Conservation (phyloP, 2,329 filamentous ascomycete species). For the Scedosporium minutisporum region DNA sequence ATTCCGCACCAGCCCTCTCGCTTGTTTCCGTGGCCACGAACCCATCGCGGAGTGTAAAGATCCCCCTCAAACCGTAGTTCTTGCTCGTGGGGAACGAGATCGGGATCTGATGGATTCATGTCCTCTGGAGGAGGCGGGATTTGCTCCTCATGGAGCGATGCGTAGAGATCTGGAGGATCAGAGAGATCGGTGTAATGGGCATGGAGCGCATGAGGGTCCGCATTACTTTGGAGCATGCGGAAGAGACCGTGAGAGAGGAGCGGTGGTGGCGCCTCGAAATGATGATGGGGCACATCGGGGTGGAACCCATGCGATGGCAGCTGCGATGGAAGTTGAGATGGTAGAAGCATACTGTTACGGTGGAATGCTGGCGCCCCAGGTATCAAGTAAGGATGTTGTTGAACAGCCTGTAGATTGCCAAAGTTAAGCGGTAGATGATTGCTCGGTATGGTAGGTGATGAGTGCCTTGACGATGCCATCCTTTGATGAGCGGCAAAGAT, state of each 20-base stretch:
- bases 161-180: slow-evolving; percentile 68
- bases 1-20: slow-evolving; percentile 85
- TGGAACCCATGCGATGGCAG: slow-evolving; percentile 37
- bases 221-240: slow-evolving; percentile 66
- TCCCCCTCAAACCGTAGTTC: slow-evolving; percentile 71
- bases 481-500: slow-evolving; percentile 47
- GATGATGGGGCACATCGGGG: slow-evolving; percentile 34
- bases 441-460: slow-evolving; percentile 37
- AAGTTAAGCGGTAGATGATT: slow-evolving; percentile 43
- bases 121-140: slow-evolving; percentile 67
- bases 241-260: slow-evolving; percentile 64
- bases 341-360: slow-evolving; percentile 50
- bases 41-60: slow-evolving; percentile 74
- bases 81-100: slow-evolving; percentile 69
- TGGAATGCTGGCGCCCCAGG: slow-evolving; percentile 39
- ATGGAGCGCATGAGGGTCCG: slow-evolving; percentile 56
- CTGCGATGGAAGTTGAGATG: slow-evolving; percentile 38
- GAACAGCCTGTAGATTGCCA: slow-evolving; percentile 43
- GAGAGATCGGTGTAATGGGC: slow-evolving; percentile 65
- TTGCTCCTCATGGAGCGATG: slow-evolving; percentile 64
- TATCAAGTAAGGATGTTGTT: slow-evolving; percentile 47
- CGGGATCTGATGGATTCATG: slow-evolving; percentile 69
- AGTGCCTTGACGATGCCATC: slow-evolving; percentile 39
- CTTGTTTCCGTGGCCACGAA: slow-evolving; percentile 78
- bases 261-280: slow-evolving; percentile 50